Percentiles rank a stretch among this genome's conserved stretches.
These are phyloP conservation scores for Ziziphus jujuba DNA, from an alignment of 306 rosid species.

Conservation along the genomic window DNA sequence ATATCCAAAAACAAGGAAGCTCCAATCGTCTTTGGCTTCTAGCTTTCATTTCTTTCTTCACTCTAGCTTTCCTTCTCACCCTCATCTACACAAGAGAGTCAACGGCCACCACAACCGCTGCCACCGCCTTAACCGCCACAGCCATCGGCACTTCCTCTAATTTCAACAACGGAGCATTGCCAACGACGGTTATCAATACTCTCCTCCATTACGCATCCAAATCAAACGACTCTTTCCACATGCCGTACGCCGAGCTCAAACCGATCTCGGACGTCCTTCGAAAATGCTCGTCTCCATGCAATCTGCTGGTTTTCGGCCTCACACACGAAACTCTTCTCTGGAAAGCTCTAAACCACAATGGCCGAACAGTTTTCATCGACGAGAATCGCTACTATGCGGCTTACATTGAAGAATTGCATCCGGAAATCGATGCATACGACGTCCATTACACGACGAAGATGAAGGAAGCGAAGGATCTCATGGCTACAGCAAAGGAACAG, in stretches of 20 bases:
- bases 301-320: conserved; percentile 80
- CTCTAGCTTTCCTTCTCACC: conserved; percentile 75
- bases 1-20: conserved; percentile 91
- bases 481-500: conserved; percentile 61
- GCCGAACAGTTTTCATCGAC: conserved; percentile 85
- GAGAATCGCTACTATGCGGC: conserved; percentile 96
- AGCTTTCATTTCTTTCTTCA: conserved; percentile 75
- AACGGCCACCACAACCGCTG: conserved; percentile 12
- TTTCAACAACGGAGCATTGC: conserved; percentile 30
- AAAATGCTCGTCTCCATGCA: conserved; percentile 78
- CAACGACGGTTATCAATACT: conserved; percentile 79
- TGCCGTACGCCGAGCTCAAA: conserved; percentile 76
- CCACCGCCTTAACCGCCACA: conserved; percentile 20
- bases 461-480: conserved; percentile 62
- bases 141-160: conserved; percentile 32
- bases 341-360: conserved; percentile 90
- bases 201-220: conserved; percentile 80
- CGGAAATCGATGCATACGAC: conserved; percentile 86
- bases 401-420: conserved; percentile 77
- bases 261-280: conserved; percentile 81
- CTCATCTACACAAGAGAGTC: conserved; percentile 75
- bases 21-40: conserved; percentile 84
- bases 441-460: conserved; percentile 86
- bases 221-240: conserved; percentile 77
- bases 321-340: conserved; percentile 86